Evolutionary conservation across 768 basidiomycete species (phyloP).

Genomic region (Suillus luteus): DNA sequence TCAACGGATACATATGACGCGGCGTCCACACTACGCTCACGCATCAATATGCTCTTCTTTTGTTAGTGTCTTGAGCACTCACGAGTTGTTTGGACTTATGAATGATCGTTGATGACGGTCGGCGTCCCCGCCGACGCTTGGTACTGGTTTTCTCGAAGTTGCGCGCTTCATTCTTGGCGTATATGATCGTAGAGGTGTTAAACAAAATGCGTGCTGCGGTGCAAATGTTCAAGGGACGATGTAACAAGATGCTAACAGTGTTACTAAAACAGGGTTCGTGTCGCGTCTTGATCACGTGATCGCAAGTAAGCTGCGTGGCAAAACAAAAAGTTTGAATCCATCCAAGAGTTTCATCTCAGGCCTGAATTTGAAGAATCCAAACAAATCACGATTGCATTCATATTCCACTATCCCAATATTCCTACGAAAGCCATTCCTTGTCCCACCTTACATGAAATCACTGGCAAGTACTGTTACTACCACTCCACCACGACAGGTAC

Average conservation of each 20-base stretch:
- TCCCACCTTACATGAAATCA: too few relatives aligned
- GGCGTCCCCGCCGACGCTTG: constrained; percentile 1
- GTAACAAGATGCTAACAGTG: constrained; percentile 20
- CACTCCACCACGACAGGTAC: too few relatives aligned
- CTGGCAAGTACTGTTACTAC: too few relatives aligned
- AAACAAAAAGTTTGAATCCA: too few relatives aligned
- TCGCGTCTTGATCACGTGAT: constrained; percentile 19
- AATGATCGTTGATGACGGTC: neutral
- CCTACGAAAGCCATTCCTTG: too few relatives aligned
- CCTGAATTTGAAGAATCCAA: too few relatives aligned
- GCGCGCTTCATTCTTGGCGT: neutral
- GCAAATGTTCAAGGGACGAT: constrained; percentile 17
- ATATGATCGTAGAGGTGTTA: neutral
- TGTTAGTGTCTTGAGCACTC: neutral
- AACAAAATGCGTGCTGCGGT: constrained; percentile 10
- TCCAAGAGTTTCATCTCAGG: too few relatives aligned
- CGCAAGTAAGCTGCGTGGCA: neutral
- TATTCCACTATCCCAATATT: too few relatives aligned
- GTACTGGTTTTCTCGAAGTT: constrained; percentile 30
- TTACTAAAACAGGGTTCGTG: constrained; percentile 2
- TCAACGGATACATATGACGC: neutral
- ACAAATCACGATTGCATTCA: too few relatives aligned
- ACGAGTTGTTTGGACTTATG: constrained; percentile 4
- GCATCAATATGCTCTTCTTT: neutral
- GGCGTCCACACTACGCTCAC: neutral